A percentile compares a stretch with the other conserved stretches of the same genome.
phyloP scores from a whole-genome alignment of 2,329 filamentous ascomycete species.

The Pyricularia grisea region DNA sequence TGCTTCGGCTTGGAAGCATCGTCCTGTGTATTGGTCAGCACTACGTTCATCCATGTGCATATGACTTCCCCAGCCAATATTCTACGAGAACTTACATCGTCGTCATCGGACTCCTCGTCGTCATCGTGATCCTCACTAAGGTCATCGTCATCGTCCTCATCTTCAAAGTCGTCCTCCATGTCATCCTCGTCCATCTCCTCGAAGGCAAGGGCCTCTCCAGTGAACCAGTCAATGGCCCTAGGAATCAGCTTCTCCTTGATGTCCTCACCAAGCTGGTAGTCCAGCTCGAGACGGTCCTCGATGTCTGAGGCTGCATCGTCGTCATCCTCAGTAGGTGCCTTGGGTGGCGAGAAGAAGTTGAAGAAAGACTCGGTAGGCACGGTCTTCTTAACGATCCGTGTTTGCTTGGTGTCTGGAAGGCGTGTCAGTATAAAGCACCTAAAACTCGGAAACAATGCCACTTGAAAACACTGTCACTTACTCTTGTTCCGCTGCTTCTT shows the following conservation, averaged over 20 bases:
- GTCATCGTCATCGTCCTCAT: slow-evolving; percentile 89
- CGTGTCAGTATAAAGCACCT: neutral
- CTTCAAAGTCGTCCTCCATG: slow-evolving; percentile 72
- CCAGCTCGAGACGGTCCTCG: slow-evolving; percentile 93
- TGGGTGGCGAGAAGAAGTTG: slow-evolving; percentile 97
- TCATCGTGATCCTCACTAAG: slow-evolving; percentile 79
- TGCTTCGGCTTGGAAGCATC: slow-evolving; percentile 86
- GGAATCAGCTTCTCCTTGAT: slow-evolving; percentile 99
- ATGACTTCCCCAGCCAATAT: neutral
- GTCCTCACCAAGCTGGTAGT: slow-evolving; percentile 97
- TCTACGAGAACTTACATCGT: slow-evolving; percentile 50
- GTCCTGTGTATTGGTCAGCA: slow-evolving; percentile 46
- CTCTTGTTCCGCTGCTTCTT: slow-evolving; percentile 99
- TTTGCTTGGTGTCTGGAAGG: slow-evolving; percentile 86
- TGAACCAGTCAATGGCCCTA: slow-evolving; percentile 98
- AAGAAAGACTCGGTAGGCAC: slow-evolving; percentile 98
- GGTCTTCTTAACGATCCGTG: slow-evolving; percentile 96
- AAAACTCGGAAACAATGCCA: neutral
- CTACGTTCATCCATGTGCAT: neutral
- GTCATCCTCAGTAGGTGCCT: slow-evolving; percentile 67
- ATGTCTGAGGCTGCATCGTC: slow-evolving; percentile 78
- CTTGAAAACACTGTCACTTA: slow-evolving; percentile 33
- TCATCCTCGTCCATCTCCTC: slow-evolving; percentile 85
- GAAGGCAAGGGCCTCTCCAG: slow-evolving; percentile 91
- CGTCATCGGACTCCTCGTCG: slow-evolving; percentile 63